Evolutionary conservation across 139 green algal genomes (phyloP).

Genomic region (Volvox africanus): DNA sequence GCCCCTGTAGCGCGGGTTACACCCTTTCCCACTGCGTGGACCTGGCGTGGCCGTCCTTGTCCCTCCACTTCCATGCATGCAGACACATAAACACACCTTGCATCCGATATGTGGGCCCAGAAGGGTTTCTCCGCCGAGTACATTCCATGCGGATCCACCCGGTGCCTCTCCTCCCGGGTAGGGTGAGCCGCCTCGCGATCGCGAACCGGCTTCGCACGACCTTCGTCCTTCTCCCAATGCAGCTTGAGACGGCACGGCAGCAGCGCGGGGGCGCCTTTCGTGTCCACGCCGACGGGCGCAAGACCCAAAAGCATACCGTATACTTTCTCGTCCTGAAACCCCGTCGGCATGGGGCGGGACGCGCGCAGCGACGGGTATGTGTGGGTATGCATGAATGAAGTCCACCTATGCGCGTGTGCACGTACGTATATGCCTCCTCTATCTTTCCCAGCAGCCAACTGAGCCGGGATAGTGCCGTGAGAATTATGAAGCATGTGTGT

Average conservation of each 20-base stretch:
- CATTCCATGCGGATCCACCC: slow-evolving; percentile 63
- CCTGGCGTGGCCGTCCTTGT: slow-evolving; percentile 62
- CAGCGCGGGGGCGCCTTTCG: slow-evolving; percentile 79
- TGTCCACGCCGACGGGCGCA: slow-evolving; percentile 61
- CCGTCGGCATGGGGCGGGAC: not conserved
- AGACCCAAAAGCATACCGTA: slow-evolving; percentile 57
- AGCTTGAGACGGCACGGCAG: slow-evolving; percentile 67
- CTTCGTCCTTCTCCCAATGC: slow-evolving; percentile 51
- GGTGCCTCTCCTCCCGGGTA: slow-evolving; percentile 45
- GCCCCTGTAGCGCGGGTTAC: slow-evolving; percentile 82
- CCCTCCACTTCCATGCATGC: not conserved
- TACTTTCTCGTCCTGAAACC: slow-evolving; percentile 38
- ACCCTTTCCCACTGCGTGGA: slow-evolving; percentile 82
- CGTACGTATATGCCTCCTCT: too few relatives aligned
- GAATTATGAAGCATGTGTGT: too few relatives aligned
- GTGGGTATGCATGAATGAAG: too few relatives aligned
- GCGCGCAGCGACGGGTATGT: too few relatives aligned
- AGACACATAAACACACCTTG: slow-evolving; percentile 49
- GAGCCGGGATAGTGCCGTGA: too few relatives aligned
- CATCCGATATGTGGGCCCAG: slow-evolving; percentile 68
- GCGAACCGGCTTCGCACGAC: slow-evolving; percentile 31
- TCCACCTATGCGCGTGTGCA: too few relatives aligned
- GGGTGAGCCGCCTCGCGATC: slow-evolving; percentile 50
- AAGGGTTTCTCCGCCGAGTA: slow-evolving; percentile 79
- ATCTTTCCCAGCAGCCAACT: too few relatives aligned